Evolutionary conservation across 2,329 filamentous ascomycete genomes (phyloP).

Genomic region (Aureobasidium zeae): DNA sequence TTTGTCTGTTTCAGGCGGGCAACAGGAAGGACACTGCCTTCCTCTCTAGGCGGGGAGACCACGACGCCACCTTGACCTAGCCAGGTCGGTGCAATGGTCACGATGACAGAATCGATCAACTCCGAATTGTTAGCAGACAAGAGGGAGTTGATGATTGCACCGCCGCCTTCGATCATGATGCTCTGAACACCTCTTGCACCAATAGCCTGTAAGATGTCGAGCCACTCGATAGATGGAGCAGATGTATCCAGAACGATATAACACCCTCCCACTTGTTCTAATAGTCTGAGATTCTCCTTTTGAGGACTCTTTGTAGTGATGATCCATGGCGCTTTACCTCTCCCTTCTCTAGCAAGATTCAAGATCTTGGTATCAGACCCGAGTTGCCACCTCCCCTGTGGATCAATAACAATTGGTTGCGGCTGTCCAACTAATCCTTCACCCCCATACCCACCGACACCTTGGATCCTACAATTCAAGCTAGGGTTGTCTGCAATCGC

Average conservation of each 20-base stretch:
- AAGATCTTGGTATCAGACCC: slow-evolving; percentile 61
- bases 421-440: slow-evolving; percentile 54
- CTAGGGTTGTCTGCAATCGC: slow-evolving; percentile 76
- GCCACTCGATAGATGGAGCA: slow-evolving; percentile 43
- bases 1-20: slow-evolving; percentile 56
- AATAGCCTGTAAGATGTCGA: slow-evolving; percentile 51
- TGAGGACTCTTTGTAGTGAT: slow-evolving; percentile 42
- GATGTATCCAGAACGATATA: slow-evolving; percentile 18
- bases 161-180: slow-evolving; percentile 89
- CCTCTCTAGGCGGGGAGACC: slow-evolving; percentile 58
- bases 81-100: slow-evolving; percentile 85
- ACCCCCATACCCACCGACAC: slow-evolving; percentile 48
- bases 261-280: slow-evolving; percentile 19
- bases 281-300: slow-evolving; percentile 35
- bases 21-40: slow-evolving; percentile 43
- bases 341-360: slow-evolving; percentile 51
- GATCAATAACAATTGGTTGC: slow-evolving; percentile 73
- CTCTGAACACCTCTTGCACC: slow-evolving; percentile 55
- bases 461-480: slow-evolving; percentile 68
- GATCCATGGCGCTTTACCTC: slow-evolving; percentile 65
- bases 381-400: slow-evolving; percentile 62
- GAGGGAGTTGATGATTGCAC: slow-evolving; percentile 69
- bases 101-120: slow-evolving; percentile 68
- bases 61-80: slow-evolving; percentile 74
- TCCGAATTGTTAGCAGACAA: slow-evolving; percentile 49